Base-by-base conservation (phyloP, 306 rosid species). In the Hylodesmum podocarpum region DNA sequence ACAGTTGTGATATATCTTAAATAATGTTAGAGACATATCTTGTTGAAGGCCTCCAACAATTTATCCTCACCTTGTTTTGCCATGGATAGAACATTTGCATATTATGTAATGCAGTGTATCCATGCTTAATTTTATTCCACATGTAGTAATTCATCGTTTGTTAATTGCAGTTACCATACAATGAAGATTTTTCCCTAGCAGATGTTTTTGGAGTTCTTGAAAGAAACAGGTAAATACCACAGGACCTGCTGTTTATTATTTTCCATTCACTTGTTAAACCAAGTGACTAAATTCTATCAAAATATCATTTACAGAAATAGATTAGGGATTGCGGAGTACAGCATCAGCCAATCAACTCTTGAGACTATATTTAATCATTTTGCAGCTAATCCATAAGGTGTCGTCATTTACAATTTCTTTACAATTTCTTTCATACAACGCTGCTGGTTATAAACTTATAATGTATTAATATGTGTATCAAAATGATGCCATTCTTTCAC, bases 331-430 rank as follows among this genome's bases (percentile, higher is more conserved):
- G 95, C 97, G 2, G 98, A 94, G 78, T 94, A 94, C 87, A 94
- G 98, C 82, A 81, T 94, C 70, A 90, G 98, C 84, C 97, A 91
- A 72, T 94, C 98, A 31, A 94, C 97, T 58, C 85, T 91, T 2
- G 96, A 94, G 79, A 91, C 98, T 4, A 94, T 94, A 76, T 94
- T 94, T 70, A 94, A 91, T 70, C 96, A 94, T 84, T 91, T 94
- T 82, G 98, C 98, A 9, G 92, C 96, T 16, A 88, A 83, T 58
- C 77, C 91, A 6, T 91, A 85, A 93, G 74, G 68, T 59, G 40
- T 55, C 15, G 36, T 51, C 29, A 5, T 47, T 49, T n/a, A n/a
- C n/a, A n/a, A n/a, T n/a, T n/a, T n/a, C n/a, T n/a, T 70, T 28
- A 12, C 44, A 13, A 39, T 61, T 37, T 66, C 39, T 76, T 67